Base-by-base conservation (phyloP, 306 rosid species). In the Urtica urens region DNA sequence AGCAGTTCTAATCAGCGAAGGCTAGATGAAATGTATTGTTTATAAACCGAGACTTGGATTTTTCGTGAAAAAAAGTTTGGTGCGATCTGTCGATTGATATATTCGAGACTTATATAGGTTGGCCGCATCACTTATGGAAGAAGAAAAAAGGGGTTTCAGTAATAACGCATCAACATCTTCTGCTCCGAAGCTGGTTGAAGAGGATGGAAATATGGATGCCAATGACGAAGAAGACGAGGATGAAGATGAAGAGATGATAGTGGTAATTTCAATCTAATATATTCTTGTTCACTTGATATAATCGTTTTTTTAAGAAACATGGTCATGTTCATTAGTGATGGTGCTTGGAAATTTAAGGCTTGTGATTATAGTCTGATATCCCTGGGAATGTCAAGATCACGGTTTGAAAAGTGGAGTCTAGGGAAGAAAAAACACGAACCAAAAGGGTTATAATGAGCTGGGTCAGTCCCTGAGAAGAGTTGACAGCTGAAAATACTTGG, bases 81-180 rank as follows among this genome's bases (percentile, higher is more conserved):
- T 56, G 71, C 30, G 48, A 47, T 25, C 7, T 46, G 51, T 38
- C 28, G 12, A 9, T 10, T 22, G n/a, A n/a, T n/a, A n/a, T n/a
- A n/a, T n/a, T 53, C 26, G 18, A 23, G 33, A 46, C 28, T 62
- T 28, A 73, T 78, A 42, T 78, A 87, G 96, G 94, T 49, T 83
- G 83, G 96, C 93, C 10, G 94, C 93, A 46, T 87, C 94, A 47
- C 72, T 83, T 45, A 71, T 60, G 53, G 93, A 77, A 41, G 94
- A 87, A 79, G 82, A 78, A 65, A 74, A 54, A 42, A 68, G 61
- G 49, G 58, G 37, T 22, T 68, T 56, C 23, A 55, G 57, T 44
- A 44, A 66, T 37, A 65, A 60, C 50, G 74, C 53, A 24, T 66
- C 60, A 43, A 29, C 76, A 4, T 69, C 79, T 64, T 47, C 62